A percentile compares a stretch with the other conserved stretches of the same genome.
phyloP scores from a whole-genome alignment of 176 grass and related monocot species.

The Oryza australiensis region DNA sequence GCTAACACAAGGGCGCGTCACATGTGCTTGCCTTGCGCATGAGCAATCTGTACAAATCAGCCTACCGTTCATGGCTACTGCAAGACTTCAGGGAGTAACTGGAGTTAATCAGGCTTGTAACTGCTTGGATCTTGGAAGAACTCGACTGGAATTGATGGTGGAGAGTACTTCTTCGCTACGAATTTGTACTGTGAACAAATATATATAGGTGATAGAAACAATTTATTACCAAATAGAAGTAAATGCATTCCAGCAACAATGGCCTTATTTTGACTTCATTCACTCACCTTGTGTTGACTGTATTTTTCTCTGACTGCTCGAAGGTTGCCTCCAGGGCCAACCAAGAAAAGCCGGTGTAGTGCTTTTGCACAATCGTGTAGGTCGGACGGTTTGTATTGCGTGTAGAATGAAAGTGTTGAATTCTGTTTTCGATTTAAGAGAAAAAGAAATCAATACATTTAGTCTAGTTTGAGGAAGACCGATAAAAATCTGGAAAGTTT shows the following conservation, averaged over 20 bases:
- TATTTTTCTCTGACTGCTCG: conserved; percentile 91
- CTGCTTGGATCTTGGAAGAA: conserved; percentile 63
- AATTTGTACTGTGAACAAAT: conserved; percentile 71
- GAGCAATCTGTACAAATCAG: conserved; percentile 34
- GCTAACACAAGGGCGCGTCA: conserved; percentile 13
- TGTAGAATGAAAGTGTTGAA: conserved; percentile 67
- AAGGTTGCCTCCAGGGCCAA: conserved; percentile 65
- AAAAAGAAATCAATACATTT: conserved; percentile 9
- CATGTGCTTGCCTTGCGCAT: conserved; percentile 7
- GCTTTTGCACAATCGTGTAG: conserved; percentile 60
- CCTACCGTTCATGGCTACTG: background rate
- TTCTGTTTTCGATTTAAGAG: conserved; percentile 50
- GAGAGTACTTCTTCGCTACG: conserved; percentile 87
- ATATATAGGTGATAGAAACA: background rate
- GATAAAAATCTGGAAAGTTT: conserved; percentile 6
- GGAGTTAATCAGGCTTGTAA: conserved; percentile 32
- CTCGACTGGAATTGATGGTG: conserved; percentile 56
- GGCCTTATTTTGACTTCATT: conserved; percentile 4
- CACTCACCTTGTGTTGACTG: conserved; percentile 82
- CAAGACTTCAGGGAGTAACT: conserved; percentile 26
- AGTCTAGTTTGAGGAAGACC: background rate
- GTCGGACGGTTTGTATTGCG: conserved; percentile 69
- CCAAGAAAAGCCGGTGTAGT: conserved; percentile 59
- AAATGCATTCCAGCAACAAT: conserved; percentile 18
- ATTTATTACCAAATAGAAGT: conserved; percentile 17